Base-by-base conservation (phyloP, 2,329 filamentous ascomycete species). In the Colletotrichum musicola region DNA sequence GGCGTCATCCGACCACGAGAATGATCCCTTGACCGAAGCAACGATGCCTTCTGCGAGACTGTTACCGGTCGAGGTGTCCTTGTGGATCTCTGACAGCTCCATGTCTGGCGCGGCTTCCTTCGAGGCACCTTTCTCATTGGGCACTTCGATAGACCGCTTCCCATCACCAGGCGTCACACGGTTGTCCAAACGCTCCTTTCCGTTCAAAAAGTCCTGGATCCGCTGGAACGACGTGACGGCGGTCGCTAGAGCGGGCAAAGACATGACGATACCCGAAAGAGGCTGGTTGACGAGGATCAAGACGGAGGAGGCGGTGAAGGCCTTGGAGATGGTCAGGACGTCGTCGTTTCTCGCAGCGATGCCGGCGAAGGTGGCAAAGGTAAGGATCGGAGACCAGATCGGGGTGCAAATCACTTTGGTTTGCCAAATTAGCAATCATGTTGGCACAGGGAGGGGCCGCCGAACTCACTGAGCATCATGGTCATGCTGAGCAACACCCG, bases 141-240 rank as follows among this genome's bases (percentile, higher is more conserved):
- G 30, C 30, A 35, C 30, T 22, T 30, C 14, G 9, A 40, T 4
- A 38, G 14, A 25, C 4, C 3, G 3, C 25, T 58, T 55, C 2
- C 14, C 18, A 1, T 25, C 46, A 7, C 14, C 6, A 4, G 0
- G 25, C 1, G 5, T n/a, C 1, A 67, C 18, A 44, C 67, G 57
- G 12, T 54, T 69, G 22, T 75, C 72, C 1, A 42, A 30, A 9
- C 72, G 62, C 9, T 74, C 69, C 27, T 71, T 69, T 3, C 62
- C 61, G n/a, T 72, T 71, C 20, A 76, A 46, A 46, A 75, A 75
- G 20, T 72, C 71, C 46, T 76, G 74, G 14, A 77, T 75, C 30
- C 75, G 70, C 49, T 72, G 69, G 25, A 75, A 74, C 6, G 73
- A 76, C 2, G 72, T 62, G 10, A 73, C 38, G 0, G 72, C 68